These are phyloP conservation scores for Starmera caribaea DNA, from an alignment of 805 yeast genomes.

Conservation along the genomic window DNA sequence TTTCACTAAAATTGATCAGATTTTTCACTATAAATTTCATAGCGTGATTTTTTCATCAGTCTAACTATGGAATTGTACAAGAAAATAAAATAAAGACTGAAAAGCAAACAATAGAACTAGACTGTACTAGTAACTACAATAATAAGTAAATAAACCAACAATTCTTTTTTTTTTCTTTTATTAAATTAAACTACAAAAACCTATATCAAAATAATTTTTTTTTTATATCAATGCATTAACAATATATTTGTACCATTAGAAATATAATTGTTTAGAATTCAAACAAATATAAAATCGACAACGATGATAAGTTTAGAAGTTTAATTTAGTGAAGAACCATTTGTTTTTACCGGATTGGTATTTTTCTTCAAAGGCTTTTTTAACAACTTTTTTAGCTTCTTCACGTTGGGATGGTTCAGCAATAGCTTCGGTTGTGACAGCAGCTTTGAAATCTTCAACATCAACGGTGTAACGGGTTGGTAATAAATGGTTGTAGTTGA, in stretches of 20 bases:
- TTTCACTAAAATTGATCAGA: background rate
- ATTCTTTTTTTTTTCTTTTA: too few species aligned
- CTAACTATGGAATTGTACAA: too few species aligned
- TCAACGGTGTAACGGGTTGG: slow-evolving; percentile 99
- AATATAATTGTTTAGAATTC: too few species aligned
- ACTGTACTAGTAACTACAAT: too few species aligned
- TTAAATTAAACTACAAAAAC: too few species aligned
- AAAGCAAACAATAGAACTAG: too few species aligned
- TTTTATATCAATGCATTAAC: too few species aligned
- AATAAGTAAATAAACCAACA: too few species aligned
- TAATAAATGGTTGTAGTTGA: slow-evolving; percentile 99
- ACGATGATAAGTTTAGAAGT: slow-evolving; percentile 42
- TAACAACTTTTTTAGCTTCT: slow-evolving; percentile 98
- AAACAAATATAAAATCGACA: slow-evolving; percentile 5
- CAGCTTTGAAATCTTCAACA: slow-evolving; percentile 89
- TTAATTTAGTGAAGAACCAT: slow-evolving; percentile 99
- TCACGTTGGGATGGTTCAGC: slow-evolving; percentile 96
- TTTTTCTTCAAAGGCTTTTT: slow-evolving; percentile 98
- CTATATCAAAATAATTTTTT: too few species aligned
- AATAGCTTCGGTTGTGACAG: slow-evolving; percentile 87
- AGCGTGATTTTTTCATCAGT: too few species aligned
- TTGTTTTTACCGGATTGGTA: slow-evolving; percentile 99
- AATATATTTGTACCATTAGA: too few species aligned
- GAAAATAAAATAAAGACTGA: too few species aligned
- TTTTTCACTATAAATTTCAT: background rate